Conservation (phyloP, 2,329 filamentous ascomycete genomes). For the Trichoderma sp. region DNA sequence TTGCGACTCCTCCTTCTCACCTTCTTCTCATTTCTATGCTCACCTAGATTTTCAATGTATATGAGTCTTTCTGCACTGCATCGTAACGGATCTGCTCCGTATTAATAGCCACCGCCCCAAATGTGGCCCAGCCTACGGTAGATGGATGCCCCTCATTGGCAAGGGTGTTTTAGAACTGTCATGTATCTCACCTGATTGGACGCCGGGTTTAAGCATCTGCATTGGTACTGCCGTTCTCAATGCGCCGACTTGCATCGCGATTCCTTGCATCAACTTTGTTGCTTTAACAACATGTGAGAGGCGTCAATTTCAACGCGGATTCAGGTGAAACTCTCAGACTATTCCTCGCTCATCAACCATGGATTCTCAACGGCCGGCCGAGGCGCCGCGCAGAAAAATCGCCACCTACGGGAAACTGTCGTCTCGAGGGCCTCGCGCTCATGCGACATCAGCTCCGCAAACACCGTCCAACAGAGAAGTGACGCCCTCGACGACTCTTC, state of each 20-base stretch:
- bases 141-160: slow-evolving; percentile 3
- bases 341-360: not conserved
- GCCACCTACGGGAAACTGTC: slow-evolving; percentile 11
- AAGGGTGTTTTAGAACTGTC: slow-evolving; percentile 16
- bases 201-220: slow-evolving; percentile 9
- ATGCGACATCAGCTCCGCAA: not conserved
- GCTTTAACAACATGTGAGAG: slow-evolving; percentile 4
- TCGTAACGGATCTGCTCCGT: not conserved
- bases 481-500: not conserved
- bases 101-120: not conserved
- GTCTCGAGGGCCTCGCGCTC: not conserved
- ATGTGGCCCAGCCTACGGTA: not conserved
- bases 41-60: not conserved
- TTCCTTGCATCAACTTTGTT: not conserved
- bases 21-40: not conserved
- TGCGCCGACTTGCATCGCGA: slow-evolving; percentile 9
- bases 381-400: slow-evolving; percentile 2
- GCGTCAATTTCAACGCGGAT: not conserved
- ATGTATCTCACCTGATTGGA: slow-evolving; percentile 17
- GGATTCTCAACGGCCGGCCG: not conserved
- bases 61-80: not conserved
- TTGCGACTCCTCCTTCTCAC: not conserved
- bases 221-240: not conserved
- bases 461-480: not conserved
- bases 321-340: not conserved